These are phyloP conservation scores for Candida sanyiensis DNA, from an alignment of 805 yeast genomes.

Conservation along the genomic window DNA sequence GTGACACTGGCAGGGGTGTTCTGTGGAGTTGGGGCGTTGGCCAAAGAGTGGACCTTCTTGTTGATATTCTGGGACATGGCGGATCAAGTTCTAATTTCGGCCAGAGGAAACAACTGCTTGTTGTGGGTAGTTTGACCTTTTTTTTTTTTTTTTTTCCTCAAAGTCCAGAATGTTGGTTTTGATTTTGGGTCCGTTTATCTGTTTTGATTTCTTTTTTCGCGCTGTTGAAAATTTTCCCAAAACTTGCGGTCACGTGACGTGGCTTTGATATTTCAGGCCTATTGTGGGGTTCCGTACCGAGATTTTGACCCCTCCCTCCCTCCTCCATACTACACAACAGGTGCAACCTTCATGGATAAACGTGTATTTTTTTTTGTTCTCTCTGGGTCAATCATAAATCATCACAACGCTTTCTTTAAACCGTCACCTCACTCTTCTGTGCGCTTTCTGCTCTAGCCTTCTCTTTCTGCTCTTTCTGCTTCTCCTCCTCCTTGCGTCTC, in stretches of 20 bases:
- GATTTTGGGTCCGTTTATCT: not conserved
- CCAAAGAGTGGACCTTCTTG: constrained; percentile 65
- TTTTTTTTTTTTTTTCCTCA: not conserved
- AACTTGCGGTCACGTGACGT: not conserved
- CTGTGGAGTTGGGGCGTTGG: constrained; percentile 96
- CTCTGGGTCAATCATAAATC: not conserved
- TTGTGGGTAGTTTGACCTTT: not conserved
- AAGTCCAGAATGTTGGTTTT: too few relatives aligned
- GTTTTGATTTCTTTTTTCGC: not conserved
- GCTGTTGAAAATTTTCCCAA: not conserved
- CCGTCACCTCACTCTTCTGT: constrained; percentile 2
- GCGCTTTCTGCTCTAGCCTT: not conserved
- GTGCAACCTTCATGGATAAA: too few relatives aligned
- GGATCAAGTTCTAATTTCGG: not conserved
- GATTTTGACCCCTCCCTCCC: too few relatives aligned
- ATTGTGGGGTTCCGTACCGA: too few relatives aligned
- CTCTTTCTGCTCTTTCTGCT: constrained; percentile 2
- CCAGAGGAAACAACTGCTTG: not conserved
- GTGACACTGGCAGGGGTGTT: constrained; percentile 92
- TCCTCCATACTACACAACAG: too few relatives aligned
- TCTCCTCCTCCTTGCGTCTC: constrained; percentile 17
- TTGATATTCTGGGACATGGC: constrained; percentile 85
- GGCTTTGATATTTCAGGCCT: not conserved
- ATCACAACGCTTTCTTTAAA: not conserved
- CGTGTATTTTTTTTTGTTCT: not conserved